Base-by-base conservation (phyloP, 129 eudicot species). In the Flaveria linearis region DNA sequence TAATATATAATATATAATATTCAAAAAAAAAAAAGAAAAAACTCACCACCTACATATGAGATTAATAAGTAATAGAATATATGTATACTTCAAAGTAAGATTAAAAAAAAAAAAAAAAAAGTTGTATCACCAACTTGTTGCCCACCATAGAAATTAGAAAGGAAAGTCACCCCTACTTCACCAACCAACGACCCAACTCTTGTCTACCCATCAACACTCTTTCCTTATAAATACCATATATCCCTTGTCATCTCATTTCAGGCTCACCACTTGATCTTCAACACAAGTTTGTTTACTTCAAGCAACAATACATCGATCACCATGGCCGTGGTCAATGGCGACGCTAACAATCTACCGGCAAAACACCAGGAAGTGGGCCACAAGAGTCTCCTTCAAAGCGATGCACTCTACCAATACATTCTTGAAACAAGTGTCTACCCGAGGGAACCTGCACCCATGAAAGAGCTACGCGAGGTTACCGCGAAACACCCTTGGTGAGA, bases 381-480 rank as follows among this genome's bases (percentile, higher is more conserved):
- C 83, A 86, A 86, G 78, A 86, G 90, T 71, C 90, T 86, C 17
- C 80, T 86, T 51, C 90, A 86, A 74, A 86, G 90, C 58, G 90
- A 86, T 81, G 90, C 85, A 55, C 90, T 86, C 70, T 86, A 86
- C 18, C 85, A 87, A 80, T 87, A 87, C 64, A 84, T 87, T 17
- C 88, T 87, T 36, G 91, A 87, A 71, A 87, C 91, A 1, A 84
- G 88, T 73, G 91, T 87, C 36, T 87, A 87, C 69, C 91, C 91
- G 11, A 84, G 88, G 70, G 91, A 87, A 26, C 91, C 91, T 2
- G 82, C 73, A 74, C 43, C 91, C 73, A 84, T 87, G 88, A 87
- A 87, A 68, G 88, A 87, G 82, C 73, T 87, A 33, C 82, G 91
- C 3, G 91, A 87, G 72, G 85, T 84, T 28, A 87, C 91, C 4